Percentiles rank a stretch among this genome's conserved stretches.
Conservation (phyloP, 768 basidiomycete genomes). For the Leccinum ochraceum region DNA sequence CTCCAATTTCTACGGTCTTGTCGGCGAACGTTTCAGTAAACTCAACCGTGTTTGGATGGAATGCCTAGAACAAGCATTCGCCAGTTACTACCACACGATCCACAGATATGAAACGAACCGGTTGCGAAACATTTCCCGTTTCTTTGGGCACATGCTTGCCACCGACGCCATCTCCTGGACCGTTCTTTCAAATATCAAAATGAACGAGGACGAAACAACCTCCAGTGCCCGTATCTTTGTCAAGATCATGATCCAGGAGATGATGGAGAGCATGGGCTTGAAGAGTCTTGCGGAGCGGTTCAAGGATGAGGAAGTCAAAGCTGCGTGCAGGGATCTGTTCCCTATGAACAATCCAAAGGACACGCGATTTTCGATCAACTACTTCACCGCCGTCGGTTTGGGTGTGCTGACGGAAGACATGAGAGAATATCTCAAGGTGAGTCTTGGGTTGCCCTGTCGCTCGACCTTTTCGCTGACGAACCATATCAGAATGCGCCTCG, state of each 20-base stretch:
- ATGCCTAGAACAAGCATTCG: conserved; percentile 83
- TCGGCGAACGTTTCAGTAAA: conserved; percentile 96
- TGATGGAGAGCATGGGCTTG: conserved; percentile 92
- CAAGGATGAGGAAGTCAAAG: conserved; percentile 79
- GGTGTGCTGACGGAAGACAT: conserved; percentile 93
- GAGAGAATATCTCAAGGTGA: conserved; percentile 92
- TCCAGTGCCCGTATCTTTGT: conserved; percentile 95
- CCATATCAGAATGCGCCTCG: conserved; percentile 80
- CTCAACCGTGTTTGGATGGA: conserved; percentile 95
- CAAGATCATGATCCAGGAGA: conserved; percentile 94
- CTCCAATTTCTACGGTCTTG: conserved; percentile 94
- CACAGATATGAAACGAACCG: conserved; percentile 99
- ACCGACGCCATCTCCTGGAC: conserved; percentile 91
- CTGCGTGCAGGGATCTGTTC: conserved; percentile 83
- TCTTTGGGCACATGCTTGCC: conserved; percentile 91
- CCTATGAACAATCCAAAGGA: conserved; percentile 96
- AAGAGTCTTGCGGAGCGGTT: conserved; percentile 87
- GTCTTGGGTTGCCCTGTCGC: conserved; percentile 24
- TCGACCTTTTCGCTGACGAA: conserved; percentile 7
- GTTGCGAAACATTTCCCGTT: conserved; percentile 92
- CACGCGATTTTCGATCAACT: conserved; percentile 95
- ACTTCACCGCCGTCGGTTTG: conserved; percentile 93
- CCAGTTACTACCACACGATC: conserved; percentile 90
- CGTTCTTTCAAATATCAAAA: conserved; percentile 78
- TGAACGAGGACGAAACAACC: conserved; percentile 98